Base-by-base conservation (phyloP, 2,329 filamentous ascomycete species). In the Stagonosporopsis vannaccii region DNA sequence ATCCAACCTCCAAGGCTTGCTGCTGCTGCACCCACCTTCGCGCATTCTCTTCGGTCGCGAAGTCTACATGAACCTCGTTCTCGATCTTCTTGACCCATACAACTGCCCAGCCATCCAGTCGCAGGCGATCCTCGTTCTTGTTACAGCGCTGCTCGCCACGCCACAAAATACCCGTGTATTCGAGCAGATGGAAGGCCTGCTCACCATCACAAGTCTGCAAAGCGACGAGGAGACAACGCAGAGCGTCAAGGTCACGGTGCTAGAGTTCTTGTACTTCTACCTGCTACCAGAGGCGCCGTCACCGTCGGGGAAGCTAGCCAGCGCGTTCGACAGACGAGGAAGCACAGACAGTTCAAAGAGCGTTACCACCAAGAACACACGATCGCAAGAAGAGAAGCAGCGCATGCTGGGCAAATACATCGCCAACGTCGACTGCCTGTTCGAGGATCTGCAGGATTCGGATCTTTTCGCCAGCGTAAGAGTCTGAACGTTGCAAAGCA, bases 241-340 rank as follows among this genome's bases (percentile, higher is more conserved):
- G 59, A 91, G 94, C 68, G 93, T 98, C 63, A 97, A 97, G 80
- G 85, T 97, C 72, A 95, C 96, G 76, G 86, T 96, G n/a, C 89
- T 97, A 66, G 95, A 98, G 77, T 98, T 98, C 73, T 80, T 99
- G 47, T 98, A 98, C 81, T 98, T 98, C 78, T 99, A 98, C 77
- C 88, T 99, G 66, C 97, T 98, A 89, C 93, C 94, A 46, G 95
- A 99, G 78, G 86, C 85, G 0, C 87, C 81, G 1, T 84, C 40
- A 80, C 68, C 75, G 8, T 62, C 69, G 17, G 63, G 72, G 36
- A 75, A 76, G 56, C 58, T 75, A 22, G 60, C 63, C 7, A 60
- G 59, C 28, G 69, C 73, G 19, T 73, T 75, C 58, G 72, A 75
- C 23, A 60, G 70, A 42, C 63, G 73, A 51, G 66, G 58, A 33